A percentile compares a stretch with the other conserved stretches of the same genome.
These are phyloP conservation scores for Sabuloglossum arenarium DNA, from an alignment of 495 filamentous ascomycete genomes.

Conservation along the genomic window DNA sequence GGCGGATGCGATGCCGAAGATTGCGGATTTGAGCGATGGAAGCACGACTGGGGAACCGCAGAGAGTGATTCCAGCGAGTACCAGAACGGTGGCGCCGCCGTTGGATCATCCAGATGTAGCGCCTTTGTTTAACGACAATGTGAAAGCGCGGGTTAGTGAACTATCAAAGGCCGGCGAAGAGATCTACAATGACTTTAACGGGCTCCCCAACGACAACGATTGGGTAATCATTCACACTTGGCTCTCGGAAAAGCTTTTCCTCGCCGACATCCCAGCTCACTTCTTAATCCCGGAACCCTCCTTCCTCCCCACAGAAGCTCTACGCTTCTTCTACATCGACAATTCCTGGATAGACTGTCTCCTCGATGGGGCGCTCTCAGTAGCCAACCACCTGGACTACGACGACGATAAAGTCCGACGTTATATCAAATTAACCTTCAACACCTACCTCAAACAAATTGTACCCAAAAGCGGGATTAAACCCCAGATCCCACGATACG, in stretches of 20 bases:
- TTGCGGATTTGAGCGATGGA: too few species aligned
- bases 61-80: too few species aligned
- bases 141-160: too few species aligned
- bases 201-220: constrained; percentile 10
- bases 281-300: constrained; percentile 21
- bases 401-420: not conserved
- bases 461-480: not conserved
- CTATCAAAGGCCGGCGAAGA: not conserved
- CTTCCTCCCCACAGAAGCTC: constrained; percentile 18
- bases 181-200: constrained; percentile 18
- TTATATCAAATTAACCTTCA: not conserved
- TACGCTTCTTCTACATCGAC: constrained; percentile 29
- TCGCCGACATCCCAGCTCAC: constrained; percentile 18
- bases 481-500: not conserved
- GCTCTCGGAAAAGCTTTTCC: constrained; percentile 19
- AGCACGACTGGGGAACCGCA: too few species aligned
- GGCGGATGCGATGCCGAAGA: too few species aligned
- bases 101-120: not conserved
- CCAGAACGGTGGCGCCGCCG: not conserved
- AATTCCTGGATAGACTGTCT: constrained; percentile 22
- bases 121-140: not conserved
- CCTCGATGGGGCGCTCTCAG: constrained; percentile 25
- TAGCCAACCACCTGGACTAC: constrained; percentile 20
- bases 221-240: constrained; percentile 19
- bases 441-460: not conserved